phyloP scores from a whole-genome alignment of 2,329 filamentous ascomycete species.

The Fusarium hostae region DNA sequence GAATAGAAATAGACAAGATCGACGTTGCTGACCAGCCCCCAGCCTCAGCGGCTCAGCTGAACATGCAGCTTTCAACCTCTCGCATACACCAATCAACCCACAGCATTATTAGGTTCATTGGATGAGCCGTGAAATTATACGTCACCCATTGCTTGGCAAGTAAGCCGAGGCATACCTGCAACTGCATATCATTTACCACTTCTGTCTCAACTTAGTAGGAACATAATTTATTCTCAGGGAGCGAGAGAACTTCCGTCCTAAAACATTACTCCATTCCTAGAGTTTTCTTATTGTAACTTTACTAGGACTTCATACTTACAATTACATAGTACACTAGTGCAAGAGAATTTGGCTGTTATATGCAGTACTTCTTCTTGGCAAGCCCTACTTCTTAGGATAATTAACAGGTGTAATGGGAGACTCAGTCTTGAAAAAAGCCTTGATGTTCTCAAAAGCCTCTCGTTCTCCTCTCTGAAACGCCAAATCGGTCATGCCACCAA shows the following conservation, averaged over 20 bases:
- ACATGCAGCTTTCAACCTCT: neutral
- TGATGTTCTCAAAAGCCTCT: slow-evolving; percentile 60
- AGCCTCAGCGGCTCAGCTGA: neutral
- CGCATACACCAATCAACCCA: neutral
- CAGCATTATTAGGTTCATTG: neutral
- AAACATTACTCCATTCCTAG: neutral
- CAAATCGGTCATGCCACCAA: slow-evolving; percentile 57
- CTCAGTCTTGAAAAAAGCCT: slow-evolving; percentile 52
- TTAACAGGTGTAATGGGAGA: slow-evolving; percentile 54
- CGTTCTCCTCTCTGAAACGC: slow-evolving; percentile 56
- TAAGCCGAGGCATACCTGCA: neutral
- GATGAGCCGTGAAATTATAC: neutral
- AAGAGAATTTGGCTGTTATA: no score
- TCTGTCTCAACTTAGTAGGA: neutral
- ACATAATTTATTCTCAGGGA: no score
- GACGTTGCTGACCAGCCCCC: neutral
- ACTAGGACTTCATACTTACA: accelerated
- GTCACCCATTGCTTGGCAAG: neutral
- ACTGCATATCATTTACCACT: neutral
- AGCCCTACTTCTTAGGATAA: neutral
- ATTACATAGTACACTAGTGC: no score
- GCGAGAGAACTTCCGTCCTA: neutral
- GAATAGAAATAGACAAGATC: neutral
- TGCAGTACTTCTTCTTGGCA: accelerated
- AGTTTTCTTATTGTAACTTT: neutral